Conservation (phyloP, 345 rosid genomes). For the Populus ilicifolia region DNA sequence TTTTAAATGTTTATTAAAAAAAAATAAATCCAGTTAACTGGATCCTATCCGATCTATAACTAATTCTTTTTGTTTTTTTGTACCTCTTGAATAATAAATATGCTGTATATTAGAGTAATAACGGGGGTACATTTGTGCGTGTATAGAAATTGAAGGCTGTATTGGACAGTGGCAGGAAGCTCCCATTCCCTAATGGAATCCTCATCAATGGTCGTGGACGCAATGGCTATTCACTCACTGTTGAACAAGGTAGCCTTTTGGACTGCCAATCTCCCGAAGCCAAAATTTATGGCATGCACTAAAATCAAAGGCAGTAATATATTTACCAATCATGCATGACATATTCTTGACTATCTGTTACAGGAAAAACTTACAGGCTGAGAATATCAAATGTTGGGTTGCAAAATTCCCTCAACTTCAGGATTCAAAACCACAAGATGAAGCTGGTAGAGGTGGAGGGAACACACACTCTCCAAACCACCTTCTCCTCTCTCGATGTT, state of each 20-base stretch:
- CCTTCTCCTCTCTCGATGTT: constrained; percentile 62
- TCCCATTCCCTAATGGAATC: constrained; percentile 76
- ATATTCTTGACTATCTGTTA: not conserved
- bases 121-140: not conserved
- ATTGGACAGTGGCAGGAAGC: constrained; percentile 58
- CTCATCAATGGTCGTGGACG: constrained; percentile 85
- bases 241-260: constrained; percentile 59
- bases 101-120: not conserved
- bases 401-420: constrained; percentile 64
- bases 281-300: not conserved
- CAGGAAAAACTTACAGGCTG: constrained; percentile 83
- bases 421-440: constrained; percentile 82
- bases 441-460: constrained; percentile 92
- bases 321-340: not conserved
- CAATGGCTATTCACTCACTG: constrained; percentile 57
- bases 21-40: too few relatives aligned
- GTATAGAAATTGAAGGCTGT: constrained; percentile 49
- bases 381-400: constrained; percentile 86
- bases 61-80: too few relatives aligned
- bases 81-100: not conserved
- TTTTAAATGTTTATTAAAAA: too few relatives aligned
- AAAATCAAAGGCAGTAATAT: too few relatives aligned
- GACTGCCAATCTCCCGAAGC: not conserved
- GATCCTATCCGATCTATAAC: too few relatives aligned
- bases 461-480: constrained; percentile 76